Percentiles rank a stretch among this genome's conserved stretches.
Evolutionary conservation across 306 rosid species (phyloP).

Genomic region (Cicer cuneatum): DNA sequence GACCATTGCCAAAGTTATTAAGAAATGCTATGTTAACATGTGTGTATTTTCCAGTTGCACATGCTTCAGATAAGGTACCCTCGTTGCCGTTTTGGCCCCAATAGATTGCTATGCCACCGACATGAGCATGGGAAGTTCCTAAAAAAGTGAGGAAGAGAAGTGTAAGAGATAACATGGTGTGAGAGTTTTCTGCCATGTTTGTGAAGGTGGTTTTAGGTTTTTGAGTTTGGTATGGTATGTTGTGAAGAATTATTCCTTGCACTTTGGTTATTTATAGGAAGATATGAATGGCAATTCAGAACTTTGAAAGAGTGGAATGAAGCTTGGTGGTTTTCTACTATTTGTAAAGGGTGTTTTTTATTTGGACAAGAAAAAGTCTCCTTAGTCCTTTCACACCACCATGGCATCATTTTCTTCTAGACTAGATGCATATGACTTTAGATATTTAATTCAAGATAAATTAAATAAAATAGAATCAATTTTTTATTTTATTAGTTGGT

Average conservation of each 20-base stretch:
- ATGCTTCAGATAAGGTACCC: slow-evolving; percentile 68
- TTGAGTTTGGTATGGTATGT: not conserved
- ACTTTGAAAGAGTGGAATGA: slow-evolving; percentile 32
- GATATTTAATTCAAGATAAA: not conserved
- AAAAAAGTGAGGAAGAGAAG: slow-evolving; percentile 29
- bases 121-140: slow-evolving; percentile 37
- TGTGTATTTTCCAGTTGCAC: slow-evolving; percentile 62
- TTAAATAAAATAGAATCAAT: not conserved
- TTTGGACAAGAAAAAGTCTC: not conserved
- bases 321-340: slow-evolving; percentile 6
- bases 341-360: slow-evolving; percentile 10
- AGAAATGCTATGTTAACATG: slow-evolving; percentile 61
- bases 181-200: slow-evolving; percentile 31
- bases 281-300: not conserved
- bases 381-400: slow-evolving; percentile 23
- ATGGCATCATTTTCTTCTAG: not conserved
- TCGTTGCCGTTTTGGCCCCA: slow-evolving; percentile 79
- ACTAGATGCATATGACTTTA: not conserved
- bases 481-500: not conserved
- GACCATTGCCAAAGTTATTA: slow-evolving; percentile 51
- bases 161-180: slow-evolving; percentile 7
- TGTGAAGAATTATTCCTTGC: slow-evolving; percentile 27
- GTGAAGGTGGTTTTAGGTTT: not conserved
- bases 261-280: slow-evolving; percentile 39
- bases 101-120: slow-evolving; percentile 65